Evolutionary conservation across 2,329 filamentous ascomycete genomes (phyloP).

Genomic region (Aspergillus fischeri): DNA sequence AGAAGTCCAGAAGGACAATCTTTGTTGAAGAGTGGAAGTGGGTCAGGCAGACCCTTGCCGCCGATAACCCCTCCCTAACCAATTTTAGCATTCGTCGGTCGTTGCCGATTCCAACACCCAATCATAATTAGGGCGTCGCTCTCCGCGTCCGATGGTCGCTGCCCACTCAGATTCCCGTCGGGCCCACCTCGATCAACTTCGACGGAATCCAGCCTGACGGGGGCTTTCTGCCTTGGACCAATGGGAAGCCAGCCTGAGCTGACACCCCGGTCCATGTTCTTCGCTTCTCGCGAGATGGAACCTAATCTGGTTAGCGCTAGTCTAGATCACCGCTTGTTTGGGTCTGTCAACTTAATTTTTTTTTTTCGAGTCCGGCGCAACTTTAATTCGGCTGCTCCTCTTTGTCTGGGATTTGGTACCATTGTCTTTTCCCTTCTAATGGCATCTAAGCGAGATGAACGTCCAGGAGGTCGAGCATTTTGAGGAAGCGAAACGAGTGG

Average conservation of each 20-base stretch:
- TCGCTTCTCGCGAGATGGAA: slow-evolving; percentile 24
- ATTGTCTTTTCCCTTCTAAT: background rate
- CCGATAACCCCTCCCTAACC: background rate
- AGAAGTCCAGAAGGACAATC: background rate
- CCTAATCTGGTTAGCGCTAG: slow-evolving; percentile 16
- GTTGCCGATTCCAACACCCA: slow-evolving; percentile 1
- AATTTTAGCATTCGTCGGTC: background rate
- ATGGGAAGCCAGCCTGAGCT: slow-evolving; percentile 5
- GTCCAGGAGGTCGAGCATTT: background rate
- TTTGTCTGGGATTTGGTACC: background rate
- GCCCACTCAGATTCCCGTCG: background rate
- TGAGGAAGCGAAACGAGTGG: background rate
- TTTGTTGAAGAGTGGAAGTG: background rate
- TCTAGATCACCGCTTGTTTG: slow-evolving; percentile 8
- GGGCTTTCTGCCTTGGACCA: background rate
- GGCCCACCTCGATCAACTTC: background rate
- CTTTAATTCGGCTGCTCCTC: slow-evolving; percentile 1
- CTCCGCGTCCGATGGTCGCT: slow-evolving; percentile 13
- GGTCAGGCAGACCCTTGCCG: background rate
- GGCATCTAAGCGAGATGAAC: background rate
- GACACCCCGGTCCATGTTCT: background rate
- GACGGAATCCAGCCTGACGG: background rate
- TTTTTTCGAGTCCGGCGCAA: background rate
- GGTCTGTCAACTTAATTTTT: slow-evolving; percentile 7
- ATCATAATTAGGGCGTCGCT: slow-evolving; percentile 5